Conservation (phyloP, 805 yeast genomes). For the Sporopachydermia lactativora region DNA sequence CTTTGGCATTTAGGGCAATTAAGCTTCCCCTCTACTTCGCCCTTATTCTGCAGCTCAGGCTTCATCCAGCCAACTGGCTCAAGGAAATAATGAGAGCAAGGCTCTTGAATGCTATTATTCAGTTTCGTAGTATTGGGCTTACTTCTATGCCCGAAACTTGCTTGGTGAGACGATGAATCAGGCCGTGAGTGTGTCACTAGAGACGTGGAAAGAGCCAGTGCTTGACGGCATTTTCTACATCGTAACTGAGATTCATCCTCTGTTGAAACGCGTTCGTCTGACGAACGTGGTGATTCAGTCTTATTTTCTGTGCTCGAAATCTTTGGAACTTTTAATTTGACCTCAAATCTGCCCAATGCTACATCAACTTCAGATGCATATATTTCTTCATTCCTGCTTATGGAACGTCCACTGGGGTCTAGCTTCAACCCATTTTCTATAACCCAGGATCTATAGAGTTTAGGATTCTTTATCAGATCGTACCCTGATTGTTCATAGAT, state of each 20-base stretch:
- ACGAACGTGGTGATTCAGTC: constrained; percentile 6
- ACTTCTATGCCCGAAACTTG: constrained; percentile 48
- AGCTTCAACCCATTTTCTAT: constrained; percentile 13
- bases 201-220: constrained; percentile 47
- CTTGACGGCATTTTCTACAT: constrained; percentile 72
- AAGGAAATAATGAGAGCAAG: constrained; percentile 73
- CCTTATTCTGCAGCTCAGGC: constrained; percentile 47
- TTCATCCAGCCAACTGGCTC: constrained; percentile 95
- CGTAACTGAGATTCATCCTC: constrained; percentile 25
- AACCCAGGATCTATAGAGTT: constrained; percentile 25
- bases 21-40: constrained; percentile 77
- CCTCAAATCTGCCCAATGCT: not conserved
- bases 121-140: constrained; percentile 40
- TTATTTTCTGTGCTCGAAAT: constrained; percentile 9
- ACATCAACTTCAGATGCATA: not conserved
- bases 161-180: constrained; percentile 45
- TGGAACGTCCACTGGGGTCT: not conserved
- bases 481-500: constrained; percentile 36
- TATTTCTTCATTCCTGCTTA: not conserved
- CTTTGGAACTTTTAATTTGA: constrained; percentile 3
- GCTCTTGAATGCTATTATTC: constrained; percentile 28
- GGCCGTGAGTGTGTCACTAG: constrained; percentile 59
- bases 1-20: constrained; percentile 71
- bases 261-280: constrained; percentile 1
- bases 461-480: constrained; percentile 17